Conservation (phyloP, 2,329 filamentous ascomycete species). For the Pseudogymnoascus verrucosus region DNA sequence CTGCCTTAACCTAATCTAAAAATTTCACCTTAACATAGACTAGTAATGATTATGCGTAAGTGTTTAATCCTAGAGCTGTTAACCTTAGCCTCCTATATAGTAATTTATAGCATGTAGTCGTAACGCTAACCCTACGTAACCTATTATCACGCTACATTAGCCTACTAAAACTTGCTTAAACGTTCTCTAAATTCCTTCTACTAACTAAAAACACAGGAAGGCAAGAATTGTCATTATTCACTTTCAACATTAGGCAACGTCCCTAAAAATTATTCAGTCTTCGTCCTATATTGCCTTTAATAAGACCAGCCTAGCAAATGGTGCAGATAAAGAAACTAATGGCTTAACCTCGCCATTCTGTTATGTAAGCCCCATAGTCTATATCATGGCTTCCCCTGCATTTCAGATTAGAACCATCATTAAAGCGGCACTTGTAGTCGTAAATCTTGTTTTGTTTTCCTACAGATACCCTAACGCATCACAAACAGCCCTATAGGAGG, state of each 20-base stretch:
- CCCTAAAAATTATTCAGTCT: not conserved
- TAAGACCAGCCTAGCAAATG: not conserved
- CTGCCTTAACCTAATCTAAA: too few relatives aligned
- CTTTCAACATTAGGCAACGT: not conserved
- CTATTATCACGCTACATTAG: not conserved
- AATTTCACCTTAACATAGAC: too few relatives aligned
- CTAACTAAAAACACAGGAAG: not conserved
- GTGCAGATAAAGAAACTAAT: not conserved
- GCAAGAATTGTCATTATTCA: not conserved
- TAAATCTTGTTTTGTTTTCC: not conserved
- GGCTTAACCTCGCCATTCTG: not conserved
- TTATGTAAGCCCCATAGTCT: not conserved
- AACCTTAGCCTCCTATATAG: too few relatives aligned
- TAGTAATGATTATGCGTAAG: too few relatives aligned
- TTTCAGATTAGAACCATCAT: not conserved
- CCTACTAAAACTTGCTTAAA: not conserved
- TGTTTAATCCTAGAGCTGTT: too few relatives aligned
- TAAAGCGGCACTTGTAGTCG: not conserved
- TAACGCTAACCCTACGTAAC: not conserved
- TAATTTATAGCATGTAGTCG: too few relatives aligned
- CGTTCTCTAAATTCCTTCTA: not conserved
- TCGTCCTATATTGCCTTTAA: not conserved
- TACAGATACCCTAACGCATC: constrained; percentile 10
- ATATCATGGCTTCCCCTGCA: not conserved
- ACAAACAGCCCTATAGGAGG: constrained; percentile 11